Base-by-base conservation (phyloP, 2,329 filamentous ascomycete species). In the Curvularia eragrostidis region DNA sequence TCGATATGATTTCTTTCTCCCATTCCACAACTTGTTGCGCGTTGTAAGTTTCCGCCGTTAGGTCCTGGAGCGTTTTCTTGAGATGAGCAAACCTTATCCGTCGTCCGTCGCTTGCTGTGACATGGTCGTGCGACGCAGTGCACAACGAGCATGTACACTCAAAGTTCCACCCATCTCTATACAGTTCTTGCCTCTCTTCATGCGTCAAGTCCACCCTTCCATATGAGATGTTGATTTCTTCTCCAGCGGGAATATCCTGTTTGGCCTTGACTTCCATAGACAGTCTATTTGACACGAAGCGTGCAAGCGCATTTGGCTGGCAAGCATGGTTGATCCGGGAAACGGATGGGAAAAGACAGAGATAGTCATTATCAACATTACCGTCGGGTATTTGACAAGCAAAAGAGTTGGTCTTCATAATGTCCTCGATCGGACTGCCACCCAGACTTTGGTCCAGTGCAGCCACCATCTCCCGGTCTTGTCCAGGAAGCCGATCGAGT, bases 311-410 rank as follows among this genome's bases (percentile, higher is more conserved):
- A 23, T 69, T 70, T 1, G 68, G 65, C 8, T 53, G 58, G 26
- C 68, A 70, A 9, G 66, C 67, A 36, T 70, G 68, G 19, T 70
- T 70, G 48, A 70, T 69, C 2, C 68, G 56, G 39, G 65, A 58
- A 1, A 70, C 64, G 12, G 54, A 55, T 2, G 68, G 65, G 42
- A 68, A 70, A 7, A 70, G 57, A 51, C 68, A 69, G 49, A 70
- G 61, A 48, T 70, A 70, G 4, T 58, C 65, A 19, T 67, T 65
- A 12, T 57, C 64, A 26, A 58, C 51, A 6, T 52, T 54, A n/a
- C 61, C 66, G 32, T 70, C 68, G 10, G 61, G 36, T n/a, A 68
- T 43, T 15, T 61, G 61, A 21, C 68, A 70, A 3, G 63, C 62
- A 51, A 70, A 70, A 1, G 66, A 56, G 42, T 69, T 70, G 13